phyloP scores from a whole-genome alignment of 2,329 filamentous ascomycete genomes.

The Ophiocordyceps sinensis region DNA sequence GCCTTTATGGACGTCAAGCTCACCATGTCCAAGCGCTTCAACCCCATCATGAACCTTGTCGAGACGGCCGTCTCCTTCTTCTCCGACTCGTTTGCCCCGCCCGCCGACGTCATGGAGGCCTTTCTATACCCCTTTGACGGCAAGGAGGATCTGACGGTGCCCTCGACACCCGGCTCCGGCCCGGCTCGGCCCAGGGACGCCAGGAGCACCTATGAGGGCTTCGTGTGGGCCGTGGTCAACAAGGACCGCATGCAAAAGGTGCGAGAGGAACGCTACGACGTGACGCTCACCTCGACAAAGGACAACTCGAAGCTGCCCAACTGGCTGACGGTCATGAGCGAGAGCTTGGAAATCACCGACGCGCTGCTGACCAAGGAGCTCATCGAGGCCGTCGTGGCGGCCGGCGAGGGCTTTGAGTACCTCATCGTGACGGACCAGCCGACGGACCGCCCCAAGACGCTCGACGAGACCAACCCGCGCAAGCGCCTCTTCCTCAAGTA shows the following conservation, averaged over 20 bases:
- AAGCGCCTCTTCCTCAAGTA: slow-evolving; percentile 78
- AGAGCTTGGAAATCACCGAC: slow-evolving; percentile 90
- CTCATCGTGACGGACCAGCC: slow-evolving; percentile 85
- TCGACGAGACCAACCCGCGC: slow-evolving; percentile 70
- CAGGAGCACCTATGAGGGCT: slow-evolving; percentile 69
- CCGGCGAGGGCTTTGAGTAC: slow-evolving; percentile 69
- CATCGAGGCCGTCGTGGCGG: slow-evolving; percentile 60
- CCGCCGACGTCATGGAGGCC: slow-evolving; percentile 61
- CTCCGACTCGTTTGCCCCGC: slow-evolving; percentile 58
- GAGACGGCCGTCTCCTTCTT: slow-evolving; percentile 63
- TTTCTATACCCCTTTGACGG: slow-evolving; percentile 83
- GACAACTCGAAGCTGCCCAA: slow-evolving; percentile 77
- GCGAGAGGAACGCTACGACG: slow-evolving; percentile 85
- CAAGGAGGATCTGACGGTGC: slow-evolving; percentile 67
- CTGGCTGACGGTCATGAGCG: slow-evolving; percentile 92
- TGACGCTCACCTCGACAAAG: slow-evolving; percentile 86
- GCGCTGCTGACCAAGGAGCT: slow-evolving; percentile 77
- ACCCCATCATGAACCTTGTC: slow-evolving; percentile 47
- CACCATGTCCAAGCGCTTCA: slow-evolving; percentile 72
- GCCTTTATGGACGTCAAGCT: slow-evolving; percentile 82
- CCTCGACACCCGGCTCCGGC: slow-evolving; percentile 42
- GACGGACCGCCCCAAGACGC: slow-evolving; percentile 65
- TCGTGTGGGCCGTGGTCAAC: slow-evolving; percentile 91
- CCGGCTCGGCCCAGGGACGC: slow-evolving; percentile 38
- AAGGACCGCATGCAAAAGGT: slow-evolving; percentile 86